Base-by-base conservation (phyloP, 1,284 basidiomycete species). In the Marasmius tenuissimus region DNA sequence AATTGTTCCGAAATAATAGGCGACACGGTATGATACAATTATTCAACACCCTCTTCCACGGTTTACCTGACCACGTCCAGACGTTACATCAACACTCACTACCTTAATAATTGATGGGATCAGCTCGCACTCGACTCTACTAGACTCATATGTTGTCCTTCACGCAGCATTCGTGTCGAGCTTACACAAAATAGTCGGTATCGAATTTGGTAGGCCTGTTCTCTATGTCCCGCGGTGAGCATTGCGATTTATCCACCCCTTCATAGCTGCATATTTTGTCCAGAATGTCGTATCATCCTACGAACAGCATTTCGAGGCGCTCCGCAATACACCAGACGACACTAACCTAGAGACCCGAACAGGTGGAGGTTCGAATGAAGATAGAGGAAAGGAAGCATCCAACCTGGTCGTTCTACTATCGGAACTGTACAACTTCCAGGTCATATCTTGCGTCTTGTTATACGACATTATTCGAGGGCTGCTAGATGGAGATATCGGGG, bases 341-440 rank as follows among this genome's bases (percentile, higher is more conserved):
- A 33, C 33, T 39, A 18, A 20, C 14, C 18, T 63, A 56, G 59
- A 66, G 34, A 57, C 66, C 20, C 59, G 63, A 64, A 55, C 38
- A 33, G 59, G 66, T 52, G 47, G 59, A 9, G 61, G 61, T 39
- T 57, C 56, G 39, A 61, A 61, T 18, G 72, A 65, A 33, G 74
- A 75, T 8, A 69, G 77, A 9, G 90, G 91, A 37, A 98, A 98
- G 75, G 93, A 97, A 73, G 90, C 89, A 64, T 87, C 92, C 16
- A 99, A 99, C 73, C 77, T 99, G 35, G 82, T 96, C 38, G 87
- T 94, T 0, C 83, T 99, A 9, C 79, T 98, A 22, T 92, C 94
- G 2, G 94, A 98, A 72, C 78, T 99, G 40, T 98, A 98, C 80
- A 98, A 98, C 73, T 93, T 98, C 70, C 92, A 94, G 73, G 93